Base-by-base conservation (phyloP, 176 grass and related monocot genomes). In the Oropetium thomaeum region DNA sequence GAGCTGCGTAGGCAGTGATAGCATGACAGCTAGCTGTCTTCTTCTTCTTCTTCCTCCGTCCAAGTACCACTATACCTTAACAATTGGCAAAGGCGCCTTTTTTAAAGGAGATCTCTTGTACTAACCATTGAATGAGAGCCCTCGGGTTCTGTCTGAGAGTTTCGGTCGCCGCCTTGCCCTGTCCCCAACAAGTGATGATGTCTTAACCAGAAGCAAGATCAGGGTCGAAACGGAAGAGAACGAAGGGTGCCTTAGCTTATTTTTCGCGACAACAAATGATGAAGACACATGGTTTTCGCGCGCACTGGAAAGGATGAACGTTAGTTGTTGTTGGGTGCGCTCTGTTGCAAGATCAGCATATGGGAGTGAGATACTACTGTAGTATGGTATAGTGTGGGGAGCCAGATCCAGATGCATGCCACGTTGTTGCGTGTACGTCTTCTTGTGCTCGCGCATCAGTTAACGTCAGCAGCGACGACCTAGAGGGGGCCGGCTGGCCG, bases 1-100 rank as follows among this genome's bases (percentile, higher is more conserved):
- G 87, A 79, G 82, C 75, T 53, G 72, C 30, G 80, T 90, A 49
- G 83, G 83, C 79, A 10, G 8, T 73, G 90, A 87, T 40, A 77
- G 75, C 71, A 22, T 67, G 68, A 45, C 61, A 10, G 27, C 22
- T 7, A 79, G 61, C 37, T 25, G 0, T 61, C 74, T 58, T 61
- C 42, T 22, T 29, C 23, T 20, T 31, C 7, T 11, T 51, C 62
- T 10, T 12, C 4, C 23, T 26, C 38, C 49, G 4, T 27, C 37
- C 30, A n/a, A n/a, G n/a, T 19, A 1, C 35, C 35, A 9, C 41
- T 26, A 26, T 27, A 30, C 65, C 71, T 71, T 66, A 72, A 85
- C 72, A 86, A 60, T 52, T 59, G 33, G 4, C 40, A 73, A 77
- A 71, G 33, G 51, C 7, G 4, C 28, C 8, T 5, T 31, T 75